These are phyloP conservation scores for Cucurbita pepo DNA, from an alignment of 306 rosid genomes.

Conservation along the genomic window DNA sequence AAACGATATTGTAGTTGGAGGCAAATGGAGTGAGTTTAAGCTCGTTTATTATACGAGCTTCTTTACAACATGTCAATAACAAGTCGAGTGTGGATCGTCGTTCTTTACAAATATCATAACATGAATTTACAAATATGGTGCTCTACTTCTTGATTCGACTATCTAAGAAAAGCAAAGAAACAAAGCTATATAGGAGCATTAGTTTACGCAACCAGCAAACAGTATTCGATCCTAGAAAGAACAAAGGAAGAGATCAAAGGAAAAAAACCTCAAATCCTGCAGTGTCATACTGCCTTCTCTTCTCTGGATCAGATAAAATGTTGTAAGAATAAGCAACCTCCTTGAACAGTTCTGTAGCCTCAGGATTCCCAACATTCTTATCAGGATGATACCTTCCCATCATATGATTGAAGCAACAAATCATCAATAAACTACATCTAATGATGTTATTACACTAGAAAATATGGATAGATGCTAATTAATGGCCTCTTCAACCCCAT, in stretches of 20 bases:
- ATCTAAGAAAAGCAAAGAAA: not conserved
- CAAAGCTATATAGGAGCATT: not conserved
- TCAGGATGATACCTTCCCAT: slow-evolving; percentile 81
- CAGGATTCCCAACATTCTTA: slow-evolving; percentile 85
- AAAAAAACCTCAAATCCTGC: slow-evolving; percentile 83
- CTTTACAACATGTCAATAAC: not conserved
- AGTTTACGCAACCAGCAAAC: not conserved
- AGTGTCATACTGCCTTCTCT: slow-evolving; percentile 88
- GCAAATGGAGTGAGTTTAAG: not conserved
- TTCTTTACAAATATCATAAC: not conserved
- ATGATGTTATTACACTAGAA: not conserved
- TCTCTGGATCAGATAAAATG: slow-evolving; percentile 97
- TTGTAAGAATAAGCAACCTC: slow-evolving; percentile 87
- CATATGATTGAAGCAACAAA: not conserved
- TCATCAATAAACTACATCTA: not conserved
- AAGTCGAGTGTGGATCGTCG: not conserved
- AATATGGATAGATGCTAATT: not conserved
- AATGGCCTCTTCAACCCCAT: not conserved
- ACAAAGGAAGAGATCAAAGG: not conserved
- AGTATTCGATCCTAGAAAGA: not conserved
- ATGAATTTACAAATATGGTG: not conserved
- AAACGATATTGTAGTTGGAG: not conserved
- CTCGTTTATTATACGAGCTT: not conserved
- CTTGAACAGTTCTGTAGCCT: slow-evolving; percentile 85
- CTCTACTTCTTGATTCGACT: not conserved